These are phyloP conservation scores for Hypoxylon rickii DNA, from an alignment of 495 filamentous ascomycete species.

Conservation along the genomic window DNA sequence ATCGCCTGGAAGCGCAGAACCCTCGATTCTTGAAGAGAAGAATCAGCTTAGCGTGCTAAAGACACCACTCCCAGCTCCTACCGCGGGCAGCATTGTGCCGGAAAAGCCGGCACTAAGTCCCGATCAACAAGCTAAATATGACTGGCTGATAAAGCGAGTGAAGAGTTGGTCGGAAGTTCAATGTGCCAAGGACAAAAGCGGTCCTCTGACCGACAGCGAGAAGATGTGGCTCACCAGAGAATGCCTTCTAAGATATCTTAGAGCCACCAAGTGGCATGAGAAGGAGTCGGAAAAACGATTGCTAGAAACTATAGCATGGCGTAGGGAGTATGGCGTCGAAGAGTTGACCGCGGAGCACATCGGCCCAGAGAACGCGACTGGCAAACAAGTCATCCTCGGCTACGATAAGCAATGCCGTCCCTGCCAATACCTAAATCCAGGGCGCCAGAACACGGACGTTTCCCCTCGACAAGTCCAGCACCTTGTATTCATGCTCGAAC, in stretches of 20 bases:
- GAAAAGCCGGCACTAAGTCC: slow-evolving; percentile 61
- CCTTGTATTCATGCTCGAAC: slow-evolving; percentile 93
- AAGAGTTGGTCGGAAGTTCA: slow-evolving; percentile 74
- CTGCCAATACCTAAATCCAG: slow-evolving; percentile 87
- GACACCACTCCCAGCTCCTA: slow-evolving; percentile 70
- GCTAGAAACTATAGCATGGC: slow-evolving; percentile 80
- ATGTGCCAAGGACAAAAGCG: slow-evolving; percentile 61
- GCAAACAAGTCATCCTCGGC: slow-evolving; percentile 87
- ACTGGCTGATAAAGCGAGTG: slow-evolving; percentile 67
- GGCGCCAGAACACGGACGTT: slow-evolving; percentile 88
- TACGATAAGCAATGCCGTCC: slow-evolving; percentile 83
- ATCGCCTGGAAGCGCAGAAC: slow-evolving; percentile 15
- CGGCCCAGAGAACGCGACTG: slow-evolving; percentile 89
- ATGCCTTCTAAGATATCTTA: slow-evolving; percentile 89
- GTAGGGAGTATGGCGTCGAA: slow-evolving; percentile 79
- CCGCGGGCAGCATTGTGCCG: slow-evolving; percentile 57
- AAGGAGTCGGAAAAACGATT: slow-evolving; percentile 77
- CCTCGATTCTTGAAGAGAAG: slow-evolving; percentile 50
- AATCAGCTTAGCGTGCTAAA: slow-evolving; percentile 53
- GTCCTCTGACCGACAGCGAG: slow-evolving; percentile 77
- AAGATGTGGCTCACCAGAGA: slow-evolving; percentile 89
- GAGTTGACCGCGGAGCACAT: slow-evolving; percentile 82
- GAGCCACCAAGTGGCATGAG: slow-evolving; percentile 88
- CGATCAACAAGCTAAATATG: slow-evolving; percentile 86
- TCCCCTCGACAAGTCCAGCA: slow-evolving; percentile 91